Evolutionary conservation across 176 grass and related monocot genomes (phyloP).

Genomic region (Phyllostachys edulis): DNA sequence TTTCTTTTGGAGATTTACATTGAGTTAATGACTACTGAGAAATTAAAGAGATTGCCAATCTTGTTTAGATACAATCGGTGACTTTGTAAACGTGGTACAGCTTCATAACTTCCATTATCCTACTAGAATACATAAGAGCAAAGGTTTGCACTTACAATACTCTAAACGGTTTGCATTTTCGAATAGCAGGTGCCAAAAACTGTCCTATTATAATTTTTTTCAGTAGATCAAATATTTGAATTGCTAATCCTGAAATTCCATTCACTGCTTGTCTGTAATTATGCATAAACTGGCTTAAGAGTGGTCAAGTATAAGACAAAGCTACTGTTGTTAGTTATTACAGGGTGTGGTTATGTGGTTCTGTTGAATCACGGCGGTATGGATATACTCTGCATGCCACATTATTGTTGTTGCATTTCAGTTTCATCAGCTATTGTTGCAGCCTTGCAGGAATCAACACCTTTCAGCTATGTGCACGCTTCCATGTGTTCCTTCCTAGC

Average conservation of each 20-base stretch:
- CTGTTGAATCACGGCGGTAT: background rate
- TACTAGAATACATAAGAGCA: background rate
- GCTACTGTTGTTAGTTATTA: background rate
- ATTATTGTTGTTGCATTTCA: conserved; percentile 3
- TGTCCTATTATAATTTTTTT: background rate
- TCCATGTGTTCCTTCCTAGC: background rate
- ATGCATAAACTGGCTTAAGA: background rate
- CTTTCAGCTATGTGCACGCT: background rate
- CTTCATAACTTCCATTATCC: background rate
- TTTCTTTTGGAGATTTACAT: background rate
- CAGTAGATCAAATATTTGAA: background rate
- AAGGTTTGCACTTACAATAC: background rate
- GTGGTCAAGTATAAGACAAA: background rate
- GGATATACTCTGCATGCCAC: background rate
- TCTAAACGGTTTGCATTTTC: background rate
- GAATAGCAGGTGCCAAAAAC: background rate
- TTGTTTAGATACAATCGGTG: background rate
- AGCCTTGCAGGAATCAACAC: background rate
- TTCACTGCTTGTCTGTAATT: background rate
- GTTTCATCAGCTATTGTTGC: background rate
- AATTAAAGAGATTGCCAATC: background rate
- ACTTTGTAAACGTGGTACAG: background rate
- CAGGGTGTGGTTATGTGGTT: background rate
- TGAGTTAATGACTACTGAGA: background rate
- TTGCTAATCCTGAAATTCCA: background rate